A percentile compares a stretch with the other conserved stretches of the same genome.
phyloP scores from a whole-genome alignment of 768 basidiomycete genomes.

The Lyophyllum shimeji region DNA sequence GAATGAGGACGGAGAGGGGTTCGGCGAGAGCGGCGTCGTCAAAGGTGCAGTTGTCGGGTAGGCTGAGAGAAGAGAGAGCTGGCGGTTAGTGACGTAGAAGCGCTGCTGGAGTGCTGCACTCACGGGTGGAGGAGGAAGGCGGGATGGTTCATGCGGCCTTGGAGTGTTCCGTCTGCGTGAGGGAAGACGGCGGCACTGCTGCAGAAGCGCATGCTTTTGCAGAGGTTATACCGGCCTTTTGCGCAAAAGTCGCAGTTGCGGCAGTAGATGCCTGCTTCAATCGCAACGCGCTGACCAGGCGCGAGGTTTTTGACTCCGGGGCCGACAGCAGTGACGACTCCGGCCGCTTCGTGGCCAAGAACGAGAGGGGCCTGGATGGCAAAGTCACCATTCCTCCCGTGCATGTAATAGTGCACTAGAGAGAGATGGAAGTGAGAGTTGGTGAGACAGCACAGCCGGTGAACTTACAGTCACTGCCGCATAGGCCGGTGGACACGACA shows the following conservation, averaged over 20 bases:
- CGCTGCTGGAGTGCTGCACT: conserved; percentile 28
- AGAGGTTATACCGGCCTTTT: conserved; percentile 89
- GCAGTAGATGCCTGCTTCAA: conserved; percentile 93
- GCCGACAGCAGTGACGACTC: conserved; percentile 81
- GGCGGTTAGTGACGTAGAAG: conserved; percentile 4
- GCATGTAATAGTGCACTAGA: conserved; percentile 86
- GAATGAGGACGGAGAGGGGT: conserved; percentile 88
- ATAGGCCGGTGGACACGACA: conserved; percentile 83
- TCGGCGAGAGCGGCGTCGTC: conserved; percentile 89
- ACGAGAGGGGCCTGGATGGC: conserved; percentile 82
- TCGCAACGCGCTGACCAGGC: conserved; percentile 86
- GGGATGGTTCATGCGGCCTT: conserved; percentile 87
- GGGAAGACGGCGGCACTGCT: conserved; percentile 90
- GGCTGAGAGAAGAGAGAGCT: conserved; percentile 44
- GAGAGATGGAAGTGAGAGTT: conserved; percentile 6
- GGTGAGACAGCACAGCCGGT: background rate
- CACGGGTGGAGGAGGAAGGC: conserved; percentile 84
- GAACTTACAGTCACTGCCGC: conserved; percentile 76
- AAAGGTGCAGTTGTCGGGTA: conserved; percentile 75
- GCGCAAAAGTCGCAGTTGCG: conserved; percentile 67
- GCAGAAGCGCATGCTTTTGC: conserved; percentile 86
- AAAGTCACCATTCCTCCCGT: conserved; percentile 93
- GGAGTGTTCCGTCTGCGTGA: conserved; percentile 90
- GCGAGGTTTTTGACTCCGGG: conserved; percentile 61
- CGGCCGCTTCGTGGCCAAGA: conserved; percentile 93